phyloP scores from a whole-genome alignment of 306 rosid genomes.

The Cucumis hystrix region DNA sequence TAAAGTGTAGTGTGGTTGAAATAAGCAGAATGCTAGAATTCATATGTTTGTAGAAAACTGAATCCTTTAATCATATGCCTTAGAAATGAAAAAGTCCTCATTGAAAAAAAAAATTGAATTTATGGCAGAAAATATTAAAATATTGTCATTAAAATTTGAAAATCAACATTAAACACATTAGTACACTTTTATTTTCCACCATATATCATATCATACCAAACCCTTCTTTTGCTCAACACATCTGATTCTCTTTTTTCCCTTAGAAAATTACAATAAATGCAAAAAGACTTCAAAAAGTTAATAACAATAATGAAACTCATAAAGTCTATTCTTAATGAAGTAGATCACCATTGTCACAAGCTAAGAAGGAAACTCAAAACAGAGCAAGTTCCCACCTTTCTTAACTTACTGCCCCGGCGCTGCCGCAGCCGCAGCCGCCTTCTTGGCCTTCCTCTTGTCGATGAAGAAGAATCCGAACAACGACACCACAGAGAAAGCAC shows the following conservation, averaged over 20 bases:
- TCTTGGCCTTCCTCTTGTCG: constrained; percentile 53
- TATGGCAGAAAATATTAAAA: background rate
- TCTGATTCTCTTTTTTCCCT: background rate
- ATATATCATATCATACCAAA: background rate
- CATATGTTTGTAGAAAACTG: too few relatives aligned
- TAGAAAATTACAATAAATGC: background rate
- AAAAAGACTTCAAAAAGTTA: background rate
- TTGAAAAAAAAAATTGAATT: background rate
- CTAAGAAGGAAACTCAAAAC: background rate
- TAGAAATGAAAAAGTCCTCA: too few relatives aligned
- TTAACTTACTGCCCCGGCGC: background rate
- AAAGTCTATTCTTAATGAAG: background rate
- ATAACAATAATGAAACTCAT: background rate
- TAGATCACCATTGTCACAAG: background rate
- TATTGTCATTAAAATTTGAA: background rate
- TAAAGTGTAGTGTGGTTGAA: too few relatives aligned
- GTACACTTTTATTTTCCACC: background rate
- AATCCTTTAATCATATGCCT: background rate
- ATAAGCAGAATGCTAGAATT: too few relatives aligned
- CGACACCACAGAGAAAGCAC: constrained; percentile 69
- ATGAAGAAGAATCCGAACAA: constrained; percentile 40
- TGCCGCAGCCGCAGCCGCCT: background rate
- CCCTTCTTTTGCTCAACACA: background rate
- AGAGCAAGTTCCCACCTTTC: background rate
- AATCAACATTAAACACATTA: background rate